Base-by-base conservation (phyloP, 2,329 filamentous ascomycete species). In the Penicillium olsonii region DNA sequence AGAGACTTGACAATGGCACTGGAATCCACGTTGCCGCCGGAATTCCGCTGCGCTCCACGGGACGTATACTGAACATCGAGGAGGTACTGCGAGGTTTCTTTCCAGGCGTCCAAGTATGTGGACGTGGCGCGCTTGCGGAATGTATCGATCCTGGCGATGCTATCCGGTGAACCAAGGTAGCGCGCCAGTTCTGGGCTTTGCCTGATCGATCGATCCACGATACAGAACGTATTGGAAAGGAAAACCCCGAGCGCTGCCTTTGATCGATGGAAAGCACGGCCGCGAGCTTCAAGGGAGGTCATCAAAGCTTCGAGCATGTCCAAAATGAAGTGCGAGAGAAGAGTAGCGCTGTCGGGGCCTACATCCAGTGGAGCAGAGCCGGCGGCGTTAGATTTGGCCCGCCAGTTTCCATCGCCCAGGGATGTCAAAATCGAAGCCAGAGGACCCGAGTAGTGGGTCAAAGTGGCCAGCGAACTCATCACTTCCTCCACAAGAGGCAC, bases 1-100 rank as follows among this genome's bases (percentile, higher is more conserved):
- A 97, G 77, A 1, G 83, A 83, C 71, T 95, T 96, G 52, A 97
- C 79, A 50, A 96, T 88, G 0, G 87, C 87, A 14, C 85, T 84
- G 2, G 89, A 94, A 69, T 96, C 92, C 39, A 85, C 78, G 18
- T 61, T 74, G 49, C 68, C 70, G 8, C 86, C 84, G 2, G 88
- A 92, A 0, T 84, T 81, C 12, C 91, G 90, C 15, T 91, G 84
- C 42, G 84, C 73, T 10, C 61, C 63, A 19, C 90, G 86, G 66
- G 85, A 94, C 0, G 92, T 97, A 72, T 96, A 92, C 57, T 95
- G 92, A 15, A 92, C 89, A 67, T 97, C 94, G 53, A 95, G 85
- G 5, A 97, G 82, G 64, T 90, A 84, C 31, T 87, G 83, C 1
- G 90, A 92, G 5, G 92, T 84, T 64, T 96, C 92, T 59, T 88